Conservation (phyloP, 345 rosid genomes). For the Corymbia maculata region DNA sequence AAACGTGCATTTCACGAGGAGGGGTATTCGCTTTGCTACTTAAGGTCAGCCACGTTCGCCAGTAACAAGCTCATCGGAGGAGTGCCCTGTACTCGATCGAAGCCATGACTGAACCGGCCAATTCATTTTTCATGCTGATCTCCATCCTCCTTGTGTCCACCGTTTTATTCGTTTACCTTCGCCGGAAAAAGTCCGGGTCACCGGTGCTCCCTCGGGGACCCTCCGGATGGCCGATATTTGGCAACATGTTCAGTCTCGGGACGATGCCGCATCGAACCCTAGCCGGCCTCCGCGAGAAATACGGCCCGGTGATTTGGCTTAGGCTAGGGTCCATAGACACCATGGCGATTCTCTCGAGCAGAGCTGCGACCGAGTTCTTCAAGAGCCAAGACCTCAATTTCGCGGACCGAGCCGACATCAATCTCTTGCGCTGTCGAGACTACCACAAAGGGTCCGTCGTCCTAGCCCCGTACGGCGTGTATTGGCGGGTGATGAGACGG, state of each 20-base stretch:
- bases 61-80: not conserved
- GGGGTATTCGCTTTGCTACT: not conserved
- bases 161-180: not conserved
- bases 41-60: not conserved
- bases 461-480: constrained; percentile 40
- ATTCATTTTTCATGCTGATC: not conserved
- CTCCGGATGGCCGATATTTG: constrained; percentile 48
- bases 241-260: constrained; percentile 41
- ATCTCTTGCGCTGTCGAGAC: constrained; percentile 22
- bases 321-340: constrained; percentile 33
- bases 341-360: constrained; percentile 35
- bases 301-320: constrained; percentile 38
- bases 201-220: constrained; percentile 41
- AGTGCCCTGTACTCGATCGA: not conserved
- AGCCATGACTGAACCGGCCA: not conserved
- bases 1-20: not conserved
- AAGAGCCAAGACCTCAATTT: constrained; percentile 47
- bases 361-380: constrained; percentile 37
- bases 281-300: constrained; percentile 11
- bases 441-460: constrained; percentile 31
- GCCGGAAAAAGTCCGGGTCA: not conserved
- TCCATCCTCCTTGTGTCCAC: not conserved
- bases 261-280: constrained; percentile 34
- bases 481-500: constrained; percentile 38
- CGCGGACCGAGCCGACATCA: constrained; percentile 25